phyloP scores from a whole-genome alignment of 805 yeast species.

The Kregervanrija pseudodelftensis region DNA sequence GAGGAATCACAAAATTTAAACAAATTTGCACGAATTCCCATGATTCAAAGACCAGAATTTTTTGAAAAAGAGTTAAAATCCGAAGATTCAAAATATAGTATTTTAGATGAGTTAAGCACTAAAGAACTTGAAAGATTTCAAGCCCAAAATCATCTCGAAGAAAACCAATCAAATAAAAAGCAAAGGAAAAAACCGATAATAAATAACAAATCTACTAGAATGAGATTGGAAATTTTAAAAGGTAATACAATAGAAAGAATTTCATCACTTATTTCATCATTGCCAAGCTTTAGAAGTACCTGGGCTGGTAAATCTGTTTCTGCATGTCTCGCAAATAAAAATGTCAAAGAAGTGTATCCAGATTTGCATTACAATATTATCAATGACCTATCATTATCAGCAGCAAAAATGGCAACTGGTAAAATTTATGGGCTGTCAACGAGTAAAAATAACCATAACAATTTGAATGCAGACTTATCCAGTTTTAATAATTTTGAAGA shows the following conservation, averaged over 20 bases:
- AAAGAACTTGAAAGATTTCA: neutral
- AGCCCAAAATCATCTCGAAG: neutral
- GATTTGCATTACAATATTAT: slow-evolving; percentile 26
- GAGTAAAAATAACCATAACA: neutral
- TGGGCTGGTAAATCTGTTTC: neutral
- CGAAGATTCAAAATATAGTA: neutral
- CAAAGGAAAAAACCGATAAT: neutral
- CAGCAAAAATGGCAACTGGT: slow-evolving; percentile 33
- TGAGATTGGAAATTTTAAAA: neutral
- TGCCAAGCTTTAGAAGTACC: too few relatives aligned
- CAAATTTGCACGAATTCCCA: neutral
- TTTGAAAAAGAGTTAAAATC: neutral
- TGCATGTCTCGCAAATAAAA: neutral
- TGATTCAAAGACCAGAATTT: slow-evolving; percentile 3
- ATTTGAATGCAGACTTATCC: too few relatives aligned
- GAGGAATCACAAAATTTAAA: neutral
- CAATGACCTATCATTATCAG: slow-evolving; percentile 32
- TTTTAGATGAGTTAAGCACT: neutral
- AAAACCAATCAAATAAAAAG: neutral
- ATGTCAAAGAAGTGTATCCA: neutral
- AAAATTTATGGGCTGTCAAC: neutral
- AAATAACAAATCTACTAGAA: neutral
- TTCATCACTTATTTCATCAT: neutral
- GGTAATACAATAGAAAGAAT: neutral
- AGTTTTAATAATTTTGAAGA: too few relatives aligned